A percentile compares a stretch with the other conserved stretches of the same genome.
Conservation (phyloP, 257 asterid species). For the Scutellaria minor region DNA sequence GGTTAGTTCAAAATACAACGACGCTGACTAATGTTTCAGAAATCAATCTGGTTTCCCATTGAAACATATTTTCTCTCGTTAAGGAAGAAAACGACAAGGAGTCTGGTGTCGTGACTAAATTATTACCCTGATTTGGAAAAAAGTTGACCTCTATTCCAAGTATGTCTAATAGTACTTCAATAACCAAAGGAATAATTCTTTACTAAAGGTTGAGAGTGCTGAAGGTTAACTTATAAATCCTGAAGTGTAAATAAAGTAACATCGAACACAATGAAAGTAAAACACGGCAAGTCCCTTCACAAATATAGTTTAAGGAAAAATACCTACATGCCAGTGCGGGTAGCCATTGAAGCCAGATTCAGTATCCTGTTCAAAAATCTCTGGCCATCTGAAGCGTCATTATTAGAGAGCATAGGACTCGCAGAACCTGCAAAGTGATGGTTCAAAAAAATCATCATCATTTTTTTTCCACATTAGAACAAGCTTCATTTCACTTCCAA, state of each 20-base stretch:
- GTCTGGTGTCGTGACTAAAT: slow-evolving; percentile 14
- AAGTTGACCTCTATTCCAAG: slow-evolving; percentile 1
- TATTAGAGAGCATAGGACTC: slow-evolving; percentile 76
- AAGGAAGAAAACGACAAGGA: not conserved
- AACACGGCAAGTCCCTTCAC: slow-evolving; percentile 1
- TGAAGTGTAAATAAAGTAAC: not conserved
- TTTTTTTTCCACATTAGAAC: not conserved
- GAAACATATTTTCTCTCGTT: not conserved
- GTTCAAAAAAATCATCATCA: slow-evolving; percentile 35
- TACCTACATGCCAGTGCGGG: slow-evolving; percentile 75
- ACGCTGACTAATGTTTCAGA: slow-evolving; percentile 3
- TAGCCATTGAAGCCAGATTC: slow-evolving; percentile 48
- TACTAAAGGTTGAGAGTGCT: not conserved
- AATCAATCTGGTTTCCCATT: not conserved
- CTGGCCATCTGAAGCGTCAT: slow-evolving; percentile 76
- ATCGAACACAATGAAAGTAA: slow-evolving; percentile 1
- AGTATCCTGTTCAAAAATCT: slow-evolving; percentile 63
- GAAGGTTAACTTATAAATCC: slow-evolving; percentile 3
- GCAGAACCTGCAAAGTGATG: slow-evolving; percentile 77
- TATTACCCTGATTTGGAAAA: not conserved
- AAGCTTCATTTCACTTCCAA: slow-evolving; percentile 14
- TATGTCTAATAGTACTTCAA: not conserved
- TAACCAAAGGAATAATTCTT: slow-evolving; percentile 10
- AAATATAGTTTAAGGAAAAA: slow-evolving; percentile 30
- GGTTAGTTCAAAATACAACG: not conserved